Evolutionary conservation across 2,329 filamentous ascomycete species (phyloP).

Genomic region (Apiospora aurea): DNA sequence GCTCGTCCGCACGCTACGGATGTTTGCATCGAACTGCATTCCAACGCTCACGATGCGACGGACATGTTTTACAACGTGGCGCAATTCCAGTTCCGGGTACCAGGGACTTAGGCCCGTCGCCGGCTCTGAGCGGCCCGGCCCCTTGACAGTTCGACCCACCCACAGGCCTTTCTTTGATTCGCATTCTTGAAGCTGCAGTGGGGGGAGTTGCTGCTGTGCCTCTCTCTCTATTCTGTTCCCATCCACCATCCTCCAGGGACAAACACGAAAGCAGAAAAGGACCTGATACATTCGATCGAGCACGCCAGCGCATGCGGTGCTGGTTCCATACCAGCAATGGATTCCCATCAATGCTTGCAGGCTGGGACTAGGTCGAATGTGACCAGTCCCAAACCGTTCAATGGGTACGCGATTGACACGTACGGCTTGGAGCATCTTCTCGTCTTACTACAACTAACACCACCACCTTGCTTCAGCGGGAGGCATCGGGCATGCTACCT

Average conservation of each 20-base stretch:
- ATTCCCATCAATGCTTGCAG: not conserved
- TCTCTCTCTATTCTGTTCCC: not conserved
- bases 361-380: not conserved
- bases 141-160: not conserved
- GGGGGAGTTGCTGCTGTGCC: not conserved
- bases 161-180: not conserved
- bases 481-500: not conserved
- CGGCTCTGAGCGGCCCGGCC: not conserved
- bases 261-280: not conserved
- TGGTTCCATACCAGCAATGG: not conserved
- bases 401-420: not conserved
- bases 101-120: not conserved
- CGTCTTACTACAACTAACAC: not conserved
- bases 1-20: not conserved
- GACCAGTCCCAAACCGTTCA: constrained; percentile 20
- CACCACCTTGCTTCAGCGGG: not conserved
- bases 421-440: not conserved
- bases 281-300: not conserved
- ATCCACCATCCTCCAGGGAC: not conserved
- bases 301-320: constrained; percentile 8
- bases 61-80: constrained; percentile 9
- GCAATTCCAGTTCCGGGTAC: not conserved
- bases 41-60: constrained; percentile 1
- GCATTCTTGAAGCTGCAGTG: not conserved
- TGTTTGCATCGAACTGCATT: constrained; percentile 13